Evolutionary conservation across 2,329 filamentous ascomycete genomes (phyloP), one percentile per base, ranked within the genome.

Genomic region (Dactylonectria macrodidyma): DNA sequence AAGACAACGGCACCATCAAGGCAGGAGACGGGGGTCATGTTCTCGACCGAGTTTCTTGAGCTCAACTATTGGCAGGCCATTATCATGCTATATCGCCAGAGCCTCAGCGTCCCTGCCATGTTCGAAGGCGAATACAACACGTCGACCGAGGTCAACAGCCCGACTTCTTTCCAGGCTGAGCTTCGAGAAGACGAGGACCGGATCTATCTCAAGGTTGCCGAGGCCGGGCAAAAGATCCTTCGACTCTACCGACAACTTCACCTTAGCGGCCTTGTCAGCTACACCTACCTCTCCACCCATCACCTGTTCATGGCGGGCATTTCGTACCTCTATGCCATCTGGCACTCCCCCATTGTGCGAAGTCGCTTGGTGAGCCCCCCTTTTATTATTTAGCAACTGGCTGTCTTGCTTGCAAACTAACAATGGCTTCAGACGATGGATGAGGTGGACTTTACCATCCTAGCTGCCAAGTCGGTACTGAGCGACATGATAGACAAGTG

Each of bases 61-160:
- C 87, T 98, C 68, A 98, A 98, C 80, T 98, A 98, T 81, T 98
- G 95, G 95, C 95, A 98, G 79, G 94, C 95, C 3, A 91, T 98
- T 68, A 97, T 98, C 73, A 95, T 98, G 92, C 88, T 98, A 22
- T 98, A 98, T 79, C 88, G 95, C 62, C 95, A 97, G 80, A 96
- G 95, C 79, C 82, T 97, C 68, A 92, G 93, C 56, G 93, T 97
- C 19, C 95, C 95, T 1, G 90, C 92, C 47, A 90, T 95, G 76
- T 90, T 98, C 65, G 94, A 95, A 61, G 91, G 91, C 61, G 95
- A 98, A 81, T 90, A 91, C 73, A 87, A 89, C 73, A 89, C 89
- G 2, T 87, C 89, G 5, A 88, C 88, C 66, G 90, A 92, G 73
- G 88, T 92, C 36, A 87, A 90, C 73, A 90, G 88, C 72, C 88